Base-by-base conservation (phyloP, 148 eudicot species). In the Amaranthus hypochondriacus region DNA sequence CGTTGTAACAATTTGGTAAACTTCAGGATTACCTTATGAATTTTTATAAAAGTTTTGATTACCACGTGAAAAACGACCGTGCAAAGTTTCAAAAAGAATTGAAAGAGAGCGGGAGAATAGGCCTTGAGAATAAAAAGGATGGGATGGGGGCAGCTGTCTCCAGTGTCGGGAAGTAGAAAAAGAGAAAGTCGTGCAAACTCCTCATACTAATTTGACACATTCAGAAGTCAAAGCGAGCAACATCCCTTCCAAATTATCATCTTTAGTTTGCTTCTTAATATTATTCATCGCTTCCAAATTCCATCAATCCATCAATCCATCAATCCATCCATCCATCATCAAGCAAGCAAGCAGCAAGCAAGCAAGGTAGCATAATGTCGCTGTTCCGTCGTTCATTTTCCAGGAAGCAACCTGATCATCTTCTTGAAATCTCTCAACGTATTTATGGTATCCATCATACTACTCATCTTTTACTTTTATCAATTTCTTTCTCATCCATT, bases 391-490 rank as follows among this genome's bases (percentile, higher is more conserved):
- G 84, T 67, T 70, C 81, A 7, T 78, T 84, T 80, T 84, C 81
- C 48, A 59, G 83, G 75, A 84, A 73, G 76, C 72, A 74, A 42
- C 87, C 87, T 4, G 87, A 84, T 73, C 84, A 57, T 47, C 87
- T 84, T 62, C 80, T 69, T 53, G 87, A 79, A 59, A 81, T 84
- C 46, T 76, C 83, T 21, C 79, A 84, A 57, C 76, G 84, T 39
- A 74, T 84, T 28, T 84, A 84, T 71, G 87, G 87, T 84, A 81
- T 60, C 58, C 14, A 64, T 51, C 14, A 50, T 15, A n/a, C 46
- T 39, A 42, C 12, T 43, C 68, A 4, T 69, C 43, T 10, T 18
- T 9, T 3, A 11, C 14, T 10, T 49, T 49, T 28, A 18, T 18
- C 18, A 18, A 18, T 18, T 18, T 18, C 18, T 18, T 18, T 18